phyloP scores from a whole-genome alignment of 2,329 filamentous ascomycete species.

The Phyllosticta capitalensis region DNA sequence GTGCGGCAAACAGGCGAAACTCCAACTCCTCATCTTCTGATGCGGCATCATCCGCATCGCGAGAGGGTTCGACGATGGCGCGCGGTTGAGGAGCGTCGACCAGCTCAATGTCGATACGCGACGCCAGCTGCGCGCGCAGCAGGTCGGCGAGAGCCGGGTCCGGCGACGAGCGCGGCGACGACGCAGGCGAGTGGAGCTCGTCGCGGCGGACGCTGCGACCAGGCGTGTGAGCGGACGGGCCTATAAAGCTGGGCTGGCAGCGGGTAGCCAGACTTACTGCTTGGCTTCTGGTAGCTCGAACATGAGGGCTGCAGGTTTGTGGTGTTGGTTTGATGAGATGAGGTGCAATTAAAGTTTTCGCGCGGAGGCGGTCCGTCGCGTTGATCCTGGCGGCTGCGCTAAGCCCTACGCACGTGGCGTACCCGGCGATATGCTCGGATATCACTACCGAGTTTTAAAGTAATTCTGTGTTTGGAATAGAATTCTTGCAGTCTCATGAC shows the following conservation, averaged over 20 bases:
- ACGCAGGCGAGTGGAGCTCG: slow-evolving; percentile 25
- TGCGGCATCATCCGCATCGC: neutral
- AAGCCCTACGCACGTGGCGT: neutral
- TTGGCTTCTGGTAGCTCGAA: neutral
- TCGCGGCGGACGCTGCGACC: slow-evolving; percentile 23
- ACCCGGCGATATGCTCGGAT: neutral
- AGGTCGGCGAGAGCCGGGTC: slow-evolving; percentile 24
- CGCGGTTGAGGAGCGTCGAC: neutral
- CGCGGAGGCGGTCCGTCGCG: neutral
- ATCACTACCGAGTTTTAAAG: neutral
- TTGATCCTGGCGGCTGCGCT: neutral
- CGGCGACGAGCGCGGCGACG: slow-evolving; percentile 26
- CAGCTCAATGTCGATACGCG: slow-evolving; percentile 16
- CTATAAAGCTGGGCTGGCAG: neutral
- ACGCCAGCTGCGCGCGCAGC: slow-evolving; percentile 19
- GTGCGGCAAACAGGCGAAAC: neutral
- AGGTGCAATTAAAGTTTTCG: neutral
- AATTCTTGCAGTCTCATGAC: no score
- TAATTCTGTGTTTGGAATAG: no score
- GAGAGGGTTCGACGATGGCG: neutral
- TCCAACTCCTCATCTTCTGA: neutral
- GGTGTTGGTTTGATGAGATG: neutral
- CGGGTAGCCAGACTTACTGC: neutral
- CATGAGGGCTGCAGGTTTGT: neutral
- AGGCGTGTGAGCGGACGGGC: neutral